A percentile compares a stretch with the other conserved stretches of the same genome.
Conservation (phyloP, 176 grass and related monocot species). For the Ensete glaucum region DNA sequence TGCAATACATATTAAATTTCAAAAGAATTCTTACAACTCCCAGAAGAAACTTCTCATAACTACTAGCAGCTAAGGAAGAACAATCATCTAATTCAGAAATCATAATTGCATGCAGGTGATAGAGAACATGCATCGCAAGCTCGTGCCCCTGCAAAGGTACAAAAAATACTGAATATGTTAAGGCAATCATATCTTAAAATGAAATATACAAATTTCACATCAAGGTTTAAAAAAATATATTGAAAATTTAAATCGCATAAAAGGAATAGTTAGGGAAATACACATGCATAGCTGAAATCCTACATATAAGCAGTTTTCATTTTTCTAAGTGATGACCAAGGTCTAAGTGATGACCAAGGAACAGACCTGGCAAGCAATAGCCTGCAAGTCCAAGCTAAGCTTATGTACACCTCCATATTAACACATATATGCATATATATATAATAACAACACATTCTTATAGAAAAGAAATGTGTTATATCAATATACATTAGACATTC, state of each 20-base stretch:
- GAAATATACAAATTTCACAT: background rate
- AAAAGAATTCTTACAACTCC: constrained; percentile 60
- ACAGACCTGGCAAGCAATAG: no score
- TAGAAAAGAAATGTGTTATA: no score
- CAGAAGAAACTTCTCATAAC: constrained; percentile 88
- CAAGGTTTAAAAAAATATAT: background rate
- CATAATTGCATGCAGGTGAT: constrained; percentile 50
- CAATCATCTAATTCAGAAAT: constrained; percentile 32
- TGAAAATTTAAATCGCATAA: background rate
- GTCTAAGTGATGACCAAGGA: no score
- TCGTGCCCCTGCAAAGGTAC: constrained; percentile 57
- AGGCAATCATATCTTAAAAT: background rate
- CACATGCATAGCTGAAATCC: background rate
- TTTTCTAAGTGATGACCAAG: no score
- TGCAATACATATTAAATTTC: background rate
- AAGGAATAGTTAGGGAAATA: background rate
- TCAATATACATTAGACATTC: no score
- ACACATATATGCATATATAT: no score
- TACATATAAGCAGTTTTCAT: no score
- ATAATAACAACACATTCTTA: no score
- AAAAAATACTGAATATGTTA: background rate
- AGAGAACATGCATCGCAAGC: constrained; percentile 84
- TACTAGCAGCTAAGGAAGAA: constrained; percentile 37
- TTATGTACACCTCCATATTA: no score
- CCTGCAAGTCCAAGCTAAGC: no score